Evolutionary conservation across 768 basidiomycete species (phyloP), one percentile per base, ranked within the genome.

Genomic region (Russula vinacea): DNA sequence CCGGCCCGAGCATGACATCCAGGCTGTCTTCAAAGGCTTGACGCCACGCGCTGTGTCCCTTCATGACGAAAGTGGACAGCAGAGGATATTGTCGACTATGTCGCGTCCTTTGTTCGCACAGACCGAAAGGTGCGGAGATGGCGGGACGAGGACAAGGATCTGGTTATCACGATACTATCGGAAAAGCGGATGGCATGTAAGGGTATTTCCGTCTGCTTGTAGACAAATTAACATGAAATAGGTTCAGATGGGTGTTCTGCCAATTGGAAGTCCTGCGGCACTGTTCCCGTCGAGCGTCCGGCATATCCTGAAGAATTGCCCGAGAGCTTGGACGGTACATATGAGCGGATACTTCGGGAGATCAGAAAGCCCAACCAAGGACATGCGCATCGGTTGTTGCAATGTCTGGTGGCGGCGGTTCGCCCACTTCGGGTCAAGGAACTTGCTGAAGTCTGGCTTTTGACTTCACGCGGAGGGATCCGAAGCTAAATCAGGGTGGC

Each of bases 391-490:
- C 52, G 51, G n/a, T 3, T 61, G 40, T 54, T 61, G n/a, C 60
- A 61, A 19, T 61, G 51, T 29, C 40, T 61, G 14, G 50, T 26
- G 0, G 51, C 22, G 13, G 52, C 60, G 5, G 26, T 16, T 61
- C 60, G 60, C 32, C 60, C 60, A 2, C 60, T 61, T 39, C n/a
- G 5, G n/a, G 51, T 61, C 42, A 35, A 32, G 22, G 60, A 61
- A 19, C 51, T 54, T 8, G 51, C 60, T 10, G 60, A 53, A 35
- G 24, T 56, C 19, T 56, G 6, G 40, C 56, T 6, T 10, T 56
- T 11, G 40, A 56, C 19, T 56, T 56, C 6, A 32, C 2, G 26
- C 10, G 9, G 42, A 32, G 19, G 19, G 10, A n/a, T n/a, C 42
- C 56, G 26, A 19, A 26, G 24, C n/a, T 56, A n/a, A 32, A 44